These are phyloP conservation scores for Rosa chinensis DNA, from an alignment of 306 rosid genomes.

Conservation along the genomic window DNA sequence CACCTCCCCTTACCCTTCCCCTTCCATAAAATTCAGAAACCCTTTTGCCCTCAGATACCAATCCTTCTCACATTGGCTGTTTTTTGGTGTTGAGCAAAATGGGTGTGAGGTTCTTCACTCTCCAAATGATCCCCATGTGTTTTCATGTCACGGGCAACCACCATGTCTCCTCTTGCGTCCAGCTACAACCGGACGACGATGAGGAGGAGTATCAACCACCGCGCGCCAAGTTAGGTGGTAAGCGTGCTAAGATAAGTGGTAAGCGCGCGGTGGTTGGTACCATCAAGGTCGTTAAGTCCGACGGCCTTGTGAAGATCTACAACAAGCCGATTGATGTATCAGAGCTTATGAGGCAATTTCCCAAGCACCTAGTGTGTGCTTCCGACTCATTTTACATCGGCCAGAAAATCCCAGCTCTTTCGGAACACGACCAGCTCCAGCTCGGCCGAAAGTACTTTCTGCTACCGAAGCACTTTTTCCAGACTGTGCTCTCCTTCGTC, in stretches of 20 bases:
- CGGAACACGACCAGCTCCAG: slow-evolving; percentile 35
- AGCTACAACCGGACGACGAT: neutral
- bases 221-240: neutral
- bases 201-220: neutral
- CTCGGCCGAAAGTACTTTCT: slow-evolving; percentile 46
- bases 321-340: slow-evolving; percentile 28
- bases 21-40: slow-evolving; percentile 5
- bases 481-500: slow-evolving; percentile 42
- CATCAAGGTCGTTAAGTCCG: slow-evolving; percentile 35
- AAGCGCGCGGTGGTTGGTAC: neutral
- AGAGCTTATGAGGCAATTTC: slow-evolving; percentile 27
- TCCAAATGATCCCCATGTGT: slow-evolving; percentile 24
- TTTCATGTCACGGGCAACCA: slow-evolving; percentile 22
- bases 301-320: slow-evolving; percentile 35
- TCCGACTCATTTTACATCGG: slow-evolving; percentile 46
- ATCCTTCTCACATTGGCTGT: neutral
- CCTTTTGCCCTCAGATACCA: neutral
- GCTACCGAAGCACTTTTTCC: slow-evolving; percentile 38
- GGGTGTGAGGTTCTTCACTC: slow-evolving; percentile 18
- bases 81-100: neutral
- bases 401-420: slow-evolving; percentile 44
- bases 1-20: neutral
- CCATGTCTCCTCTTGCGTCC: slow-evolving; percentile 4
- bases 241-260: neutral
- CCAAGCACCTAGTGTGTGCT: slow-evolving; percentile 38